phyloP scores from a whole-genome alignment of 2,329 filamentous ascomycete genomes.

The Talaromyces funiculosus region DNA sequence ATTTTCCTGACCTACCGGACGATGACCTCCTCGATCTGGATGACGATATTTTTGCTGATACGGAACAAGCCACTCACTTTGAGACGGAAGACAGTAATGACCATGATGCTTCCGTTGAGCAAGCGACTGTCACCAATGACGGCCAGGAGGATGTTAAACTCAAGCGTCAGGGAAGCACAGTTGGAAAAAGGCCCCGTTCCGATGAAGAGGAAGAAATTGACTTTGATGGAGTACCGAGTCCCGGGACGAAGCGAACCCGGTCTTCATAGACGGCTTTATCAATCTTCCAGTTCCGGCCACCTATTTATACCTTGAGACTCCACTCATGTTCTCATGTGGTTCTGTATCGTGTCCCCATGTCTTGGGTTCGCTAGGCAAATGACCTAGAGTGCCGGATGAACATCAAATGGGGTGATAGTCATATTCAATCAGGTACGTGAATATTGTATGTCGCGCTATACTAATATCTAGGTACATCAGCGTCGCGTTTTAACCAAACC shows the following conservation, averaged over 20 bases:
- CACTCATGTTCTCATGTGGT: neutral
- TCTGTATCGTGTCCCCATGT: neutral
- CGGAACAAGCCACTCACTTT: conserved; percentile 16
- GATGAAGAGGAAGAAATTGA: conserved; percentile 30
- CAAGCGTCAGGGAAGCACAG: conserved; percentile 18
- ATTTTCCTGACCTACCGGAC: conserved; percentile 9
- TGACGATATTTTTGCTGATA: conserved; percentile 29
- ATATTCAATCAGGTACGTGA: neutral
- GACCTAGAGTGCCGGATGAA: neutral
- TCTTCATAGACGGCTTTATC: conserved; percentile 32
- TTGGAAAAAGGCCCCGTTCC: conserved; percentile 32
- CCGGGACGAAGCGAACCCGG: conserved; percentile 51
- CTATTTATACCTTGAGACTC: neutral
- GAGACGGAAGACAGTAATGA: conserved; percentile 19
- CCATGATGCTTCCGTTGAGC: conserved; percentile 34
- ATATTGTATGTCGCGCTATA: neutral
- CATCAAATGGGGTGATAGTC: neutral
- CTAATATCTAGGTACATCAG: conserved; percentile 8
- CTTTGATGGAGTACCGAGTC: conserved; percentile 19
- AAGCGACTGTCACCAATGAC: conserved; percentile 20
- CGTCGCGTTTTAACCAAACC: neutral
- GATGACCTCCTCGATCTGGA: conserved; percentile 30
- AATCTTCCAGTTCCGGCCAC: neutral
- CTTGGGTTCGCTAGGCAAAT: neutral
- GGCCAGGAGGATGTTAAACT: conserved; percentile 17